Evolutionary conservation across 805 yeast genomes (phyloP).

Genomic region (Geotrichum ghanense): DNA sequence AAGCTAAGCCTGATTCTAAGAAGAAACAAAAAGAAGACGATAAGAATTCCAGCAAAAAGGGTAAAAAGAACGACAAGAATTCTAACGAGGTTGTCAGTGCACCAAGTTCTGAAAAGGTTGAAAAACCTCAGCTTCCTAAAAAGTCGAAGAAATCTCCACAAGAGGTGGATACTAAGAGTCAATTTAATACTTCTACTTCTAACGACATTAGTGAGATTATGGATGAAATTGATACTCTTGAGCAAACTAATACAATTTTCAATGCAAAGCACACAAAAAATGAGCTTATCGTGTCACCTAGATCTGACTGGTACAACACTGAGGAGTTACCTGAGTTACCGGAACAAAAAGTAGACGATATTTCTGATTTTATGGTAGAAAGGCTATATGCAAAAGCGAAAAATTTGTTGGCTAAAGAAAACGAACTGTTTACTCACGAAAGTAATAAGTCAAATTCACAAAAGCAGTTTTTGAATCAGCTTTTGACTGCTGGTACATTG

Average conservation of each 20-base stretch:
- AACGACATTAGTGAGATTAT: constrained; percentile 2
- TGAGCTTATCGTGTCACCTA: constrained; percentile 41
- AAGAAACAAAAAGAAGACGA: constrained; percentile 16
- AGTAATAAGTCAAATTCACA: constrained; percentile 69
- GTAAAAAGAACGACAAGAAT: constrained; percentile 9
- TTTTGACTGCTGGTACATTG: constrained; percentile 84
- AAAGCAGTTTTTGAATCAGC: constrained; percentile 77
- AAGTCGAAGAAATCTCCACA: constrained; percentile 10
- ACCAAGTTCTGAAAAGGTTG: constrained; percentile 11
- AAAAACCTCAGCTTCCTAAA: constrained; percentile 17
- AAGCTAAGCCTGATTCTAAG: constrained; percentile 18
- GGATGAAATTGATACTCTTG: constrained; percentile 5
- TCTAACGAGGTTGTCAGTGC: constrained; percentile 8
- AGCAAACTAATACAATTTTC: constrained; percentile 3
- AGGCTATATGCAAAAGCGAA: constrained; percentile 57
- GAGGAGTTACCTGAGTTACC: constrained; percentile 27
- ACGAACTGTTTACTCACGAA: constrained; percentile 57
- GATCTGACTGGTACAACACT: constrained; percentile 69
- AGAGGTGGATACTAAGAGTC: constrained; percentile 6
- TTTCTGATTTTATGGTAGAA: constrained; percentile 38
- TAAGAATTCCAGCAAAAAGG: constrained; percentile 13
- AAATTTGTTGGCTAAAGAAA: constrained; percentile 55
- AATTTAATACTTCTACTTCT: constrained; percentile 1
- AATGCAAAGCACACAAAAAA: constrained; percentile 6
- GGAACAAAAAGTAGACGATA: constrained; percentile 14